These are phyloP conservation scores for Leishmania martiniquensis DNA, from an alignment of 208 protist species.

Conservation along the genomic window DNA sequence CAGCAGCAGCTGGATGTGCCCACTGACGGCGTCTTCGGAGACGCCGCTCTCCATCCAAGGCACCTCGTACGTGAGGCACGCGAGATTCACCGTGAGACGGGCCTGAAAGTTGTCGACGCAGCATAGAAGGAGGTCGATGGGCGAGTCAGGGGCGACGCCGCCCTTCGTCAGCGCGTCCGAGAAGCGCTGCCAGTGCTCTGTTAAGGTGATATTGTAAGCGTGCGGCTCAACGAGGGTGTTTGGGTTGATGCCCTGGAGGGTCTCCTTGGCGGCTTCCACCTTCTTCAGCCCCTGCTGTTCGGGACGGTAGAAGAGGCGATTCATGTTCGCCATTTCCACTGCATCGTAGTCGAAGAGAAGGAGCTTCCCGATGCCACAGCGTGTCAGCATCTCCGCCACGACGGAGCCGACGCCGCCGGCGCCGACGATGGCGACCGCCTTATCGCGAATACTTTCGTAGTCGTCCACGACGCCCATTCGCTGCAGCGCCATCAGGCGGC, in stretches of 20 bases:
- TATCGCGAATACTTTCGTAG: conserved; percentile 95
- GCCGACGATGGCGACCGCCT: conserved; percentile 93
- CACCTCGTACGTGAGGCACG: conserved; percentile 88
- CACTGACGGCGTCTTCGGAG: conserved; percentile 96
- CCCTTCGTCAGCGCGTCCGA: conserved; percentile 62
- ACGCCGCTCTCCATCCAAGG: conserved; percentile 97
- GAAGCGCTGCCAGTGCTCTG: conserved; percentile 93
- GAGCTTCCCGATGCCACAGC: conserved; percentile 98
- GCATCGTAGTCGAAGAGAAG: conserved; percentile 99
- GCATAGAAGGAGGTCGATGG: conserved; percentile 93
- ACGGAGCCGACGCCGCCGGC: conserved; percentile 96
- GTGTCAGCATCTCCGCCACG: conserved; percentile 98
- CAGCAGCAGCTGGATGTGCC: conserved; percentile 97
- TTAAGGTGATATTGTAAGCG: conserved; percentile 94
- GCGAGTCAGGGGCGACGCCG: conserved; percentile 39
- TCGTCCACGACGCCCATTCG: conserved; percentile 98
- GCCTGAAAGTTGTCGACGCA: conserved; percentile 98
- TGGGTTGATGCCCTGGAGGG: conserved; percentile 95
- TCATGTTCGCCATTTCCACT: conserved; percentile 99
- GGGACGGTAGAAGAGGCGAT: conserved; percentile 96
- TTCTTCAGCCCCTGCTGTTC: conserved; percentile 96
- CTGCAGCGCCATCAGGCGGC: conserved; percentile 96
- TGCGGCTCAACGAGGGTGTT: conserved; percentile 94
- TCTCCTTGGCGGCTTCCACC: conserved; percentile 87
- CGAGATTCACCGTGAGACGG: conserved; percentile 95